Evolutionary conservation across 371 early-diverging fungal species (phyloP).

Genomic region (Lichtheimia hyalospora): DNA sequence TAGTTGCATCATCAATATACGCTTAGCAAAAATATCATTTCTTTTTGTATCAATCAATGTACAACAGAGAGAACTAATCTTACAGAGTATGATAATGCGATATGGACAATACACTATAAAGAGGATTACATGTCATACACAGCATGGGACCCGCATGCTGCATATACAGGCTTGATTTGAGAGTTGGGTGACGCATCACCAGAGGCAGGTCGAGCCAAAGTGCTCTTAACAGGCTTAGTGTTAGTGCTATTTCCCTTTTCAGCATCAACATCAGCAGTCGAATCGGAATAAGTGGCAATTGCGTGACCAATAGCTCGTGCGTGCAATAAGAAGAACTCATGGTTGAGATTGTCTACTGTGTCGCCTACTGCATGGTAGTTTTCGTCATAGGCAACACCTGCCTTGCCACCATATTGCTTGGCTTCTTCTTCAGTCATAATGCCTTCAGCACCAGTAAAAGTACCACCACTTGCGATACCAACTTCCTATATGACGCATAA

Average conservation of each 20-base stretch:
- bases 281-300: slow-evolving; percentile 10
- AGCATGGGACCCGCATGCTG: too few species aligned
- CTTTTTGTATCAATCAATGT: too few species aligned
- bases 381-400: slow-evolving; percentile 65
- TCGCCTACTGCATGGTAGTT: slow-evolving; percentile 56
- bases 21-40: too few species aligned
- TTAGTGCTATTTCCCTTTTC: not conserved
- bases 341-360: slow-evolving; percentile 14
- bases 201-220: too few species aligned
- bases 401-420: slow-evolving; percentile 63
- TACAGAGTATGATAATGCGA: too few species aligned
- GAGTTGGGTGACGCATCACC: too few species aligned
- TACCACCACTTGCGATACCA: slow-evolving; percentile 62
- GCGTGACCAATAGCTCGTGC: slow-evolving; percentile 15
- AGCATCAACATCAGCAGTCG: slow-evolving; percentile 12
- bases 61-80: too few species aligned
- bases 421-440: slow-evolving; percentile 60
- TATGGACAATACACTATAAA: too few species aligned
- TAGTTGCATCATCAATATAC: too few species aligned
- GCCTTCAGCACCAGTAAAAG: slow-evolving; percentile 67
- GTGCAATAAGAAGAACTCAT: slow-evolving; percentile 15
- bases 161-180: too few species aligned
- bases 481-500: slow-evolving; percentile 4
- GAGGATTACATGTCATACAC: too few species aligned
- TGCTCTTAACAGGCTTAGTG: not conserved